These are phyloP conservation scores for Lotus japonicus DNA, from an alignment of 306 rosid species.

Conservation along the genomic window DNA sequence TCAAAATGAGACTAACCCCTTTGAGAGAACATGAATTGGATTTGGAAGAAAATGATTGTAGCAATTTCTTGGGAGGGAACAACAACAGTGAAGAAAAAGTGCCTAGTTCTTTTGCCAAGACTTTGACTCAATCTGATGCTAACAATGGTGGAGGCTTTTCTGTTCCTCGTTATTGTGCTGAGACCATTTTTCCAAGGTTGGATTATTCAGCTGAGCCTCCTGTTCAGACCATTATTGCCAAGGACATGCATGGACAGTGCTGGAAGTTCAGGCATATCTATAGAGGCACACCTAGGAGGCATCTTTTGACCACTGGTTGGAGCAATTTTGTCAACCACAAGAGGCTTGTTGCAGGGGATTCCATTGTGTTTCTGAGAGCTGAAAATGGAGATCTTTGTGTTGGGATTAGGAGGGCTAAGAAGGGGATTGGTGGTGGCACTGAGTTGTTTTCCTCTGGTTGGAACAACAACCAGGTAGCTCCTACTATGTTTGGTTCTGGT, in stretches of 20 bases:
- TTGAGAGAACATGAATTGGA: constrained; percentile 41
- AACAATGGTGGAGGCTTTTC: constrained; percentile 98
- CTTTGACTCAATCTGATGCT: constrained; percentile 95
- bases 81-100: constrained; percentile 45
- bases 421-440: constrained; percentile 68
- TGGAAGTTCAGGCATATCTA: constrained; percentile 98
- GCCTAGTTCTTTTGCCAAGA: constrained; percentile 78
- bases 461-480: constrained; percentile 30
- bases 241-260: constrained; percentile 84
- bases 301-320: constrained; percentile 96
- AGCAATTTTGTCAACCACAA: constrained; percentile 92
- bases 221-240: constrained; percentile 74
- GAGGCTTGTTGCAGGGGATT: constrained; percentile 97
- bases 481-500: constrained; percentile 35
- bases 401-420: constrained; percentile 95
- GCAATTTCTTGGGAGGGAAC: constrained; percentile 25
- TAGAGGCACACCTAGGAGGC: constrained; percentile 97
- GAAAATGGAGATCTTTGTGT: constrained; percentile 91
- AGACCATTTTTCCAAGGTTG: constrained; percentile 83
- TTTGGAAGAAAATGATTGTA: constrained; percentile 43
- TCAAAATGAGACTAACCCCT: constrained; percentile 56
- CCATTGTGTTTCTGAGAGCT: constrained; percentile 76
- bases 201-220: constrained; percentile 85
- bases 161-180: constrained; percentile 95
- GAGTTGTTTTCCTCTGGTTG: constrained; percentile 54